Evolutionary conservation across 768 basidiomycete genomes (phyloP).

Genomic region (Amanita thiersii): DNA sequence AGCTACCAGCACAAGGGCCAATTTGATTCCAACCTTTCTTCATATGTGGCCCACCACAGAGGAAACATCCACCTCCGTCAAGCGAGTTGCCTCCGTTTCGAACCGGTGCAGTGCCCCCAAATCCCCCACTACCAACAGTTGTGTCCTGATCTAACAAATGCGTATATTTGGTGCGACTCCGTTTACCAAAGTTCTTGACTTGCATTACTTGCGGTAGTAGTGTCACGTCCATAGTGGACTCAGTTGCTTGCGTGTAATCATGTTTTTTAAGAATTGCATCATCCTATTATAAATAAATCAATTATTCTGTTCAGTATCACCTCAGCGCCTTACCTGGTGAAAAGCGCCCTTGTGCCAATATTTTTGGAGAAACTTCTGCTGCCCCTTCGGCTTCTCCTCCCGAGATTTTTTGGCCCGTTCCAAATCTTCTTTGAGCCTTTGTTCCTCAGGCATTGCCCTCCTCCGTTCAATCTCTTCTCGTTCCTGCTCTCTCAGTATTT

Average conservation of each 20-base stretch:
- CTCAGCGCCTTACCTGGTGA: conserved; percentile 60
- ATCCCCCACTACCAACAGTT: conserved; percentile 51
- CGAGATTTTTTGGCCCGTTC: conserved; percentile 77
- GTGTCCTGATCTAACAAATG: conserved; percentile 96
- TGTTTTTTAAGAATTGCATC: conserved; percentile 75
- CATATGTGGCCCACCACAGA: conserved; percentile 90
- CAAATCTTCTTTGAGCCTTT: conserved; percentile 86
- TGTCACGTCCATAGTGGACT: conserved; percentile 82
- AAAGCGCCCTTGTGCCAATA: conserved; percentile 99
- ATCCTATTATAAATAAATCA: conserved; percentile 38
- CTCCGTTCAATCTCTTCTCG: conserved; percentile 87
- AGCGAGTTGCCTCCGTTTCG: conserved; percentile 48
- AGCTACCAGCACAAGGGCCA: background rate
- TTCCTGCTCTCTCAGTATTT: conserved; percentile 73
- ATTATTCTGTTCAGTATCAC: background rate
- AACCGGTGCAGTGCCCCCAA: conserved; percentile 49
- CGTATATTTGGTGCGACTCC: conserved; percentile 91
- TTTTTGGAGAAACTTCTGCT: conserved; percentile 92
- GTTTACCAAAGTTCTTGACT: conserved; percentile 90
- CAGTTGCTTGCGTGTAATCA: conserved; percentile 87
- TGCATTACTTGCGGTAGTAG: conserved; percentile 94
- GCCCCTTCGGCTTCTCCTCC: conserved; percentile 84
- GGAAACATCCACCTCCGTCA: conserved; percentile 74
- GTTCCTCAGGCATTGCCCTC: conserved; percentile 88
- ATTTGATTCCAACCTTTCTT: conserved; percentile 59